Conservation (phyloP, 345 rosid species). For the Populus euphratica region DNA sequence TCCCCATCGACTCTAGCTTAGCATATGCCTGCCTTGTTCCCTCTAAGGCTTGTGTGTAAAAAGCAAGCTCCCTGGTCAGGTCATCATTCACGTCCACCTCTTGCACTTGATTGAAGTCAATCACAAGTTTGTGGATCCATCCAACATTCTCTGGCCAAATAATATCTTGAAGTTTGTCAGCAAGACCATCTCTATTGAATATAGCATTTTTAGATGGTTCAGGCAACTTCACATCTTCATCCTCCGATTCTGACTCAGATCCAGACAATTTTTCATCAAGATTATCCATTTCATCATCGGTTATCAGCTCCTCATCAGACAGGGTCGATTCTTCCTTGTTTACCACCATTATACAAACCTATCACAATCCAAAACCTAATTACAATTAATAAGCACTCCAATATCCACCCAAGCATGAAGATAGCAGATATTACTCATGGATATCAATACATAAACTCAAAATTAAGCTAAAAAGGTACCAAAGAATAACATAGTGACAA, state of each 20-base stretch:
- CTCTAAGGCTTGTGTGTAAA: constrained; percentile 76
- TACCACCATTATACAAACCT: constrained; percentile 11
- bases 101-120: constrained; percentile 60
- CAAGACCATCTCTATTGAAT: constrained; percentile 57
- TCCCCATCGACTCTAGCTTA: constrained; percentile 52
- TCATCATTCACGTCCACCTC: constrained; percentile 89
- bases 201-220: constrained; percentile 61
- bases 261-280: constrained; percentile 32
- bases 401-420: background rate
- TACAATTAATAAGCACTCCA: background rate
- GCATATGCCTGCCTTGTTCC: constrained; percentile 64
- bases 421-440: background rate
- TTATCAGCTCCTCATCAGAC: constrained; percentile 30
- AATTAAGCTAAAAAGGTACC: background rate
- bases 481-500: too few relatives aligned
- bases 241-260: constrained; percentile 55
- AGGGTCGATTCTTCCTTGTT: background rate
- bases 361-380: background rate
- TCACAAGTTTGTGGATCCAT: constrained; percentile 66
- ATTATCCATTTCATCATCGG: constrained; percentile 45
- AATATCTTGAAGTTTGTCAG: constrained; percentile 75
- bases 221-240: constrained; percentile 48
- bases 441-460: background rate
- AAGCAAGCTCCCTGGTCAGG: constrained; percentile 61
- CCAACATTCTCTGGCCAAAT: constrained; percentile 67